Conservation (phyloP, 805 yeast genomes). For the Sugiyamaella chiloensis region DNA sequence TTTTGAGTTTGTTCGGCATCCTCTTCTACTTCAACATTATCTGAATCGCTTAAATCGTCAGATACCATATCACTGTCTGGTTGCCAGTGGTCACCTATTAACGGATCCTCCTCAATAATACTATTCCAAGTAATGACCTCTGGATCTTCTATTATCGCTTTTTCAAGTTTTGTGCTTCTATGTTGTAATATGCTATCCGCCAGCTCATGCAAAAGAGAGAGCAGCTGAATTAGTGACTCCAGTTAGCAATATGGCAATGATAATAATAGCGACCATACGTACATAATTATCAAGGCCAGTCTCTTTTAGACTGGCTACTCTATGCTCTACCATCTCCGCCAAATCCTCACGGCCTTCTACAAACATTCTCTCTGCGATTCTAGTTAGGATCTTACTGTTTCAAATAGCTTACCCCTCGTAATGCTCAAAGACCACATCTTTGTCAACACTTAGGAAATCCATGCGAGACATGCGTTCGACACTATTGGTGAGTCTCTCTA, state of each 20-base stretch:
- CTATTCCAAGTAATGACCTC: constrained; percentile 23
- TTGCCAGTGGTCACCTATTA: constrained; percentile 31
- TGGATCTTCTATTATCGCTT: neutral
- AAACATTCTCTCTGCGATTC: constrained; percentile 28
- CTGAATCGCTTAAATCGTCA: neutral
- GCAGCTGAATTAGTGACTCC: no score
- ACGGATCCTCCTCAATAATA: constrained; percentile 29
- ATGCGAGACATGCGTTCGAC: constrained; percentile 34
- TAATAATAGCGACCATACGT: no score
- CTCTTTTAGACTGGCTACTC: constrained; percentile 20
- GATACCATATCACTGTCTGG: neutral
- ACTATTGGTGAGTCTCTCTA: neutral
- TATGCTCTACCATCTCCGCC: constrained; percentile 24
- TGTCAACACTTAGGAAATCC: constrained; percentile 15
- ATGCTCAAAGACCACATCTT: constrained; percentile 17
- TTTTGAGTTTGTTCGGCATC: neutral
- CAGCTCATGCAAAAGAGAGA: no score
- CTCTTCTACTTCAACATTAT: neutral
- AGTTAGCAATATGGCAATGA: no score
- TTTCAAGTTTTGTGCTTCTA: no score
- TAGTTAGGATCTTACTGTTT: neutral
- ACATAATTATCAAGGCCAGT: constrained; percentile 21
- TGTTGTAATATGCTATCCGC: no score
- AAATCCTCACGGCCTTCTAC: constrained; percentile 32
- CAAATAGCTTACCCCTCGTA: constrained; percentile 18